Base-by-base conservation (phyloP, 116 monocot species). In the Iris pallida region DNA sequence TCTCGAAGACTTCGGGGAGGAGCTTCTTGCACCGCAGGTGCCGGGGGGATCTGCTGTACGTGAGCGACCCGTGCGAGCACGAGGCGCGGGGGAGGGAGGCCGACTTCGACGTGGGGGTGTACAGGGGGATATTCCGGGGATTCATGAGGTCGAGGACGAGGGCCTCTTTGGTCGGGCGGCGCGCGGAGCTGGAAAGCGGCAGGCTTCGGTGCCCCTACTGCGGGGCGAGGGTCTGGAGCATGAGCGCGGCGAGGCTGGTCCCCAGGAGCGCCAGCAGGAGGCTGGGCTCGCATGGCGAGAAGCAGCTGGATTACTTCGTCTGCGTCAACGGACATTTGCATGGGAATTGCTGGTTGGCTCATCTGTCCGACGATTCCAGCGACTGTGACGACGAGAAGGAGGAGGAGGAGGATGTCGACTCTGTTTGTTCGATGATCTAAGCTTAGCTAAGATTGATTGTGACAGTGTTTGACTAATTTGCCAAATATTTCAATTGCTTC, bases 51-150 rank as follows among this genome's bases (percentile, higher is more conserved):
- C 58, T 83, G 64, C 80, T 87, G 0, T 87, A 78, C 74, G 77
- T 90, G 19, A 79, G 81, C 62, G 90, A 90, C 65, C 90, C 90
- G 13, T 90, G 90, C 73, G 90, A 90, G 81, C 90, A 90, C 63
- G 20, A 65, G 8, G 47, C 45, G 2, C 79, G 47, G 4, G 76
- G 53, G 8, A 78, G 16, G 55, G 76, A 40, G 11, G 74, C 76
- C 57, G 90, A 91, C 68, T 45, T n/a, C n/a, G n/a, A n/a, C n/a
- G n/a, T 91, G 44, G 91, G 91, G n/a, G 66, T 79, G 0, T 91
- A 84, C 69, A 67, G 91, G 0, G 84, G 86, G 3, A 79, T 91
- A 10, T 91, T 87, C 73, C 8, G 80, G 8, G 82, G 76, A 1
- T 92, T 92, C 75, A 74, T 83, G 61, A 53, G 79, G 59, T 92